Conservation (phyloP, 2,329 filamentous ascomycete species). For the Pseudogymnoascus sp. region DNA sequence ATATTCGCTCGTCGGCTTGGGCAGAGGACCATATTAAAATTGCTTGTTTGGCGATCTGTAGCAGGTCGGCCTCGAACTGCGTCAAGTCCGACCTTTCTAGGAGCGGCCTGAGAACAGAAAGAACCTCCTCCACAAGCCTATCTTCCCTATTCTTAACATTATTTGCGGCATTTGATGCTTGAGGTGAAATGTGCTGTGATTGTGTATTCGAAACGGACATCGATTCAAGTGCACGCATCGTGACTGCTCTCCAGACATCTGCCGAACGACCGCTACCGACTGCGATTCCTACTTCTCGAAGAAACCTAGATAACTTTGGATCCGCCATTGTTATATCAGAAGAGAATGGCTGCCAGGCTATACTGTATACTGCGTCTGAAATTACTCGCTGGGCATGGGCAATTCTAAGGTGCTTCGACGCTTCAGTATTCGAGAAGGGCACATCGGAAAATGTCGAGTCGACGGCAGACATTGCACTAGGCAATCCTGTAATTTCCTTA, state of each 20-base stretch:
- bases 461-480: neutral
- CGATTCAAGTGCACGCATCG: neutral
- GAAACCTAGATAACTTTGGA: neutral
- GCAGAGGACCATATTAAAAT: neutral
- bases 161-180: neutral
- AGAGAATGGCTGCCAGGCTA: neutral
- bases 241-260: neutral
- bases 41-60: neutral
- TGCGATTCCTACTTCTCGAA: neutral
- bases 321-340: neutral
- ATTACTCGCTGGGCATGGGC: neutral
- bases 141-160: neutral
- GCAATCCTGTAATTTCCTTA: neutral
- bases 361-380: neutral
- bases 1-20: neutral
- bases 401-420: neutral
- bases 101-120: neutral
- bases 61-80: neutral
- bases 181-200: neutral
- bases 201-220: neutral
- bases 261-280: neutral
- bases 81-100: neutral
- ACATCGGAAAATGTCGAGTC: neutral
- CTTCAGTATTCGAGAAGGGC: neutral
- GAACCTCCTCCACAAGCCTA: neutral